Conservation (phyloP, 306 rosid genomes). For the Sindora glabra region DNA sequence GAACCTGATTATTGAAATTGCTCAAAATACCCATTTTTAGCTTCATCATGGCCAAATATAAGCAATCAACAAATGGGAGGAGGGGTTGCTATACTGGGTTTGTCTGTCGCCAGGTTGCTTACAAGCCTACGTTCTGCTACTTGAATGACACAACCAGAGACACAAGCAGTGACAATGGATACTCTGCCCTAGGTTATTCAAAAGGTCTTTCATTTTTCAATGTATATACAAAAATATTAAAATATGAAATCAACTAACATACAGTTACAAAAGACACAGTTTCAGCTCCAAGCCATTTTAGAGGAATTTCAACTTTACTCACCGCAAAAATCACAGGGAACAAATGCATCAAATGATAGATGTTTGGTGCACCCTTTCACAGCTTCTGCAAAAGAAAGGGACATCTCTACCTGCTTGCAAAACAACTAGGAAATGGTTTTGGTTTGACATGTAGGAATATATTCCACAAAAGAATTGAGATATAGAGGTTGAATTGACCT, state of each 20-base stretch:
- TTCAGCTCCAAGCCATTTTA: background rate
- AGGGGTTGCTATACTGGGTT: background rate
- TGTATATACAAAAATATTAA: background rate
- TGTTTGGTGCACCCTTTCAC: slow-evolving; percentile 73
- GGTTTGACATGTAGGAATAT: slow-evolving; percentile 12
- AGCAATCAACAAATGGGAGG: too few relatives aligned
- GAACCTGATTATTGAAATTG: too few relatives aligned
- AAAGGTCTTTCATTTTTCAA: too few relatives aligned
- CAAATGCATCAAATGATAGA: slow-evolving; percentile 58
- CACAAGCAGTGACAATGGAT: too few relatives aligned
- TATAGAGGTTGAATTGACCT: slow-evolving; percentile 39
- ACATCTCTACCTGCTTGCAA: slow-evolving; percentile 52
- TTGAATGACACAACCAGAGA: background rate
- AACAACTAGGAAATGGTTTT: slow-evolving; percentile 14
- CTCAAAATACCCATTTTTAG: too few relatives aligned
- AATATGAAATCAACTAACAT: background rate
- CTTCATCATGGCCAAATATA: background rate
- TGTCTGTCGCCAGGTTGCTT: background rate
- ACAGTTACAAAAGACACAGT: slow-evolving; percentile 4
- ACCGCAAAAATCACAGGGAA: slow-evolving; percentile 83
- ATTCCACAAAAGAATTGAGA: slow-evolving; percentile 7
- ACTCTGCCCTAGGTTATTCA: background rate
- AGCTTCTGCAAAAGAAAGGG: slow-evolving; percentile 79
- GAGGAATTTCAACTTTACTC: slow-evolving; percentile 32
- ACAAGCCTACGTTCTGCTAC: background rate